A percentile compares a stretch with the other conserved stretches of the same genome.
Conservation (phyloP, 2,329 filamentous ascomycete species). For the Cadophora sp. region DNA sequence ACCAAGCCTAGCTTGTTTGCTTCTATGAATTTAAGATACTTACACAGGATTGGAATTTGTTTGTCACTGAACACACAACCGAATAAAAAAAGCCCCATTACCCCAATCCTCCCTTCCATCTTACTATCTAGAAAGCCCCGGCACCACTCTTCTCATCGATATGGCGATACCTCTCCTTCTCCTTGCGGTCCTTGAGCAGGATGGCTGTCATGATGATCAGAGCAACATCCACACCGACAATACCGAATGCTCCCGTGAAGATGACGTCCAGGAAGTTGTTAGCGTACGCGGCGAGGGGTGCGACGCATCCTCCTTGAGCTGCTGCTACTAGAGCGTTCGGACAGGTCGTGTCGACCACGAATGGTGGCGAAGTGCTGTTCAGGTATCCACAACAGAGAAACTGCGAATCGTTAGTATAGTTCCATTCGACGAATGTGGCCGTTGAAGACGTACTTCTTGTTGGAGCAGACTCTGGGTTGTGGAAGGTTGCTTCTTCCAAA, state of each 20-base stretch:
- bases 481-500: constrained; percentile 66
- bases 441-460: constrained; percentile 59
- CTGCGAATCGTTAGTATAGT: constrained; percentile 50
- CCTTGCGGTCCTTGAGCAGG: constrained; percentile 80
- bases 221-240: constrained; percentile 74
- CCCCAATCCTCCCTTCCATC: constrained; percentile 12
- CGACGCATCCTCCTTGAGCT: constrained; percentile 72
- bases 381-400: constrained; percentile 83
- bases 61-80: constrained; percentile 24
- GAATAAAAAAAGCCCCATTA: constrained; percentile 9
- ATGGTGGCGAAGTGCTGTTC: constrained; percentile 74
- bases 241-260: constrained; percentile 81
- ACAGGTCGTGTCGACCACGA: constrained; percentile 72
- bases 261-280: constrained; percentile 77
- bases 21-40: background rate
- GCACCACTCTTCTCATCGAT: constrained; percentile 80
- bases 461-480: constrained; percentile 73
- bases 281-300: constrained; percentile 70
- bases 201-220: constrained; percentile 76
- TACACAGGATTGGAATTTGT: constrained; percentile 3
- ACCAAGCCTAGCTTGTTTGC: too few relatives aligned
- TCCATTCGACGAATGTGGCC: background rate
- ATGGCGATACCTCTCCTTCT: constrained; percentile 77
- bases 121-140: constrained; percentile 53
- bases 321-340: constrained; percentile 74